Conservation (phyloP, 2,329 filamentous ascomycete species). For the Sporothrix brunneoviolacea region DNA sequence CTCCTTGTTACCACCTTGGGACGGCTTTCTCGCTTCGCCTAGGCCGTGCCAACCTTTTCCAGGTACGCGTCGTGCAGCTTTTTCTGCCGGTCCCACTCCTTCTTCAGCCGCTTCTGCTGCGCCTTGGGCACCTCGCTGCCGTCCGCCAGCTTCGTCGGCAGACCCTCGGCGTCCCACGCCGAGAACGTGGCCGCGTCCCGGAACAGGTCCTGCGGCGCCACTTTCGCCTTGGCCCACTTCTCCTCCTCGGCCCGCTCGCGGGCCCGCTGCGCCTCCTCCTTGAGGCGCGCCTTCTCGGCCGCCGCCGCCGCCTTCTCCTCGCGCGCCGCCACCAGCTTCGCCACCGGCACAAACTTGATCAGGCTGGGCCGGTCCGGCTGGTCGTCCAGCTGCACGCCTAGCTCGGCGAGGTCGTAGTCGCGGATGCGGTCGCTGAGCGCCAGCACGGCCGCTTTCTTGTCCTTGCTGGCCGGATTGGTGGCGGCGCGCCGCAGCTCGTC, state of each 20-base stretch:
- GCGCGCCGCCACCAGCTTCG: constrained; percentile 44
- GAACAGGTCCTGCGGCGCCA: constrained; percentile 28
- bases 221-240: constrained; percentile 22
- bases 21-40: too few relatives aligned
- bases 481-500: constrained; percentile 28
- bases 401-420: constrained; percentile 57
- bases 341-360: constrained; percentile 56
- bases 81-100: constrained; percentile 67
- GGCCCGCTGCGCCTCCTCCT: constrained; percentile 37
- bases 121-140: constrained; percentile 62
- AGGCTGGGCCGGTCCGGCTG: constrained; percentile 51
- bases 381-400: constrained; percentile 66
- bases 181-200: constrained; percentile 45
- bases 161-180: constrained; percentile 60
- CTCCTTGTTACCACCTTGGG: too few relatives aligned
- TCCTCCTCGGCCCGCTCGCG: constrained; percentile 27
- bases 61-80: constrained; percentile 54
- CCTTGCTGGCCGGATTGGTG: neutral
- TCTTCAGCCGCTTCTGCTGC: constrained; percentile 57
- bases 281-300: constrained; percentile 41
- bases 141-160: constrained; percentile 54
- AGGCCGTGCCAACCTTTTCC: constrained; percentile 17
- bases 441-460: constrained; percentile 32
- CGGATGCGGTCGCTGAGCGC: constrained; percentile 58
- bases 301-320: constrained; percentile 47